These are phyloP conservation scores for Tylopilus subfusipes DNA, from an alignment of 768 basidiomycete species.

Conservation along the genomic window DNA sequence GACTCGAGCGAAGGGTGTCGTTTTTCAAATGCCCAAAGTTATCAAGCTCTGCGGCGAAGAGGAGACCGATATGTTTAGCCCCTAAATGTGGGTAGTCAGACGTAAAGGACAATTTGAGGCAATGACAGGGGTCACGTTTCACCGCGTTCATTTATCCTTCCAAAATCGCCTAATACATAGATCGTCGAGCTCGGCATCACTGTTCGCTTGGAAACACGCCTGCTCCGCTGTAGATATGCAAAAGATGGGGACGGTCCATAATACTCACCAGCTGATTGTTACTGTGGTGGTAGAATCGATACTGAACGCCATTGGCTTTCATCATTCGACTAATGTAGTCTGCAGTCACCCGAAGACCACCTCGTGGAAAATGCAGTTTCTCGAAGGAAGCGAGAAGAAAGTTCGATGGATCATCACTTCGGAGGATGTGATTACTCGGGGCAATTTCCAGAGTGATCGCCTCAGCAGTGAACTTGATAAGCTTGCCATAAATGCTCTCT, in stretches of 20 bases:
- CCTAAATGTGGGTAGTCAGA: constrained; percentile 37
- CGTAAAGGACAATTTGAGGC: neutral
- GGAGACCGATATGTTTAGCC: constrained; percentile 64
- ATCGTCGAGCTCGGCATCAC: constrained; percentile 59
- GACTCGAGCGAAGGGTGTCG: constrained; percentile 62
- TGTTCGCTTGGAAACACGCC: constrained; percentile 57
- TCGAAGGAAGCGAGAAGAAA: constrained; percentile 56
- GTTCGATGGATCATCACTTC: constrained; percentile 52
- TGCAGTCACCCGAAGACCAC: constrained; percentile 42
- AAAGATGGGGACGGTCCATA: neutral
- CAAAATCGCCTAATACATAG: constrained; percentile 56
- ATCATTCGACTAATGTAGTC: constrained; percentile 59
- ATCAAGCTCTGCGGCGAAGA: constrained; percentile 62
- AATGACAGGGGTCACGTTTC: constrained; percentile 42
- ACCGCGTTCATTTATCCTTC: constrained; percentile 59
- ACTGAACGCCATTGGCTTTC: constrained; percentile 53
- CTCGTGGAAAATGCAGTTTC: constrained; percentile 52
- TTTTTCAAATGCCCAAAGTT: constrained; percentile 67
- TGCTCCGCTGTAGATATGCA: constrained; percentile 42
- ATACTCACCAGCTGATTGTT: constrained; percentile 60
- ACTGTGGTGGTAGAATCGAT: constrained; percentile 69
- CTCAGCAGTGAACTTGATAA: constrained; percentile 48
- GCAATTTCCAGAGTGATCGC: constrained; percentile 49
- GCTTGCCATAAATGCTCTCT: constrained; percentile 39
- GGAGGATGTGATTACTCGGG: constrained; percentile 55